Conservation (phyloP, 2,329 filamentous ascomycete species). For the Pseudogymnoascus sp. region DNA sequence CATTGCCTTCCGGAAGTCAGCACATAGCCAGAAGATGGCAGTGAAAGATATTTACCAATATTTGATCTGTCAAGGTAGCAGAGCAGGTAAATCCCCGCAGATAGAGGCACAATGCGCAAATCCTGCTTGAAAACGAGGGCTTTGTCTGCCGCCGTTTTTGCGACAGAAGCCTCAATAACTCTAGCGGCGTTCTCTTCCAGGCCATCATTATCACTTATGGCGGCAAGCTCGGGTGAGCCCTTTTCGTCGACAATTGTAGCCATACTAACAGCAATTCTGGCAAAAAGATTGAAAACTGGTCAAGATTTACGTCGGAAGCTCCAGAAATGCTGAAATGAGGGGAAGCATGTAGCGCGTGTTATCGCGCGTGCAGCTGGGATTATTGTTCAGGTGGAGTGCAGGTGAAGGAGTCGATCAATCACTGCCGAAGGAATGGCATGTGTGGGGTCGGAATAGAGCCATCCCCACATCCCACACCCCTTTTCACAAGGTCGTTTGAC, state of each 20-base stretch:
- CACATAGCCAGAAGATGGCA: not conserved
- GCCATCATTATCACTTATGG: not conserved
- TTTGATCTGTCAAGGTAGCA: not conserved
- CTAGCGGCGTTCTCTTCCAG: not conserved
- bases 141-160: conserved; percentile 28
- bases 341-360: not conserved
- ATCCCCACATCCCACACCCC: not conserved
- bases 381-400: not conserved
- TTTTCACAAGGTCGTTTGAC: not conserved
- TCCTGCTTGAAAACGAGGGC: not conserved
- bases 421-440: not conserved
- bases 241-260: not conserved
- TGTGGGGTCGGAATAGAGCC: not conserved
- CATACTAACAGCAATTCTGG: not conserved
- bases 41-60: not conserved
- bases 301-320: not conserved
- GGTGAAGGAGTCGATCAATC: not conserved
- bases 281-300: not conserved
- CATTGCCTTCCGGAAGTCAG: not conserved
- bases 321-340: not conserved
- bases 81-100: not conserved
- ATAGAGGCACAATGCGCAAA: not conserved
- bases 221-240: not conserved
- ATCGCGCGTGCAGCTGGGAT: not conserved
- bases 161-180: not conserved